These are phyloP conservation scores for Apophysomyces ossiformis DNA, from an alignment of 371 early-diverging fungal genomes.

Conservation along the genomic window DNA sequence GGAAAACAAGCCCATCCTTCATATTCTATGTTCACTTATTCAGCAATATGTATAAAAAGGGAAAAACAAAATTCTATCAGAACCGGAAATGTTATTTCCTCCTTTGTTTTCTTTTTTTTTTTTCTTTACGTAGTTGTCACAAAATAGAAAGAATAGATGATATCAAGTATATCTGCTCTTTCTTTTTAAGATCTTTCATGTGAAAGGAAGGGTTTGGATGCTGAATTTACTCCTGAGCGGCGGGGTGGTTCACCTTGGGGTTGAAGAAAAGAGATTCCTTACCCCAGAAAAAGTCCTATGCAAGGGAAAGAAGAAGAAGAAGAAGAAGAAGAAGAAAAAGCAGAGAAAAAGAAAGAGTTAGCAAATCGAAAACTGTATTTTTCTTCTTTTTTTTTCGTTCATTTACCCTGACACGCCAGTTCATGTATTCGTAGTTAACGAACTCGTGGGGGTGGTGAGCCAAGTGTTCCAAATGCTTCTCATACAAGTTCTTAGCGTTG, in stretches of 20 bases:
- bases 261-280: constrained; percentile 56
- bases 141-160: constrained; percentile 8
- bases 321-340: too few species aligned
- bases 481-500: constrained; percentile 52
- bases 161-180: neutral
- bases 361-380: neutral
- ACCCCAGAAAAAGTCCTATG: constrained; percentile 55
- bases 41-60: constrained; percentile 7
- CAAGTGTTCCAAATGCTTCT: constrained; percentile 43
- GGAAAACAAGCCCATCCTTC: neutral
- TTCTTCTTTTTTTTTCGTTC: too few species aligned
- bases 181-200: constrained; percentile 3
- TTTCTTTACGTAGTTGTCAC: neutral
- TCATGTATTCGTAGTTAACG: constrained; percentile 52
- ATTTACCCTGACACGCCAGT: constrained; percentile 41
- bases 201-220: constrained; percentile 1
- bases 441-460: constrained; percentile 48
- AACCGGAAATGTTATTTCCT: constrained; percentile 2
- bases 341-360: constrained; percentile 4
- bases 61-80: constrained; percentile 2
- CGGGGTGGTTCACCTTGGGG: constrained; percentile 54
- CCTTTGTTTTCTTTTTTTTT: neutral
- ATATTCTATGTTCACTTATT: neutral
- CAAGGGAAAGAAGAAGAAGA: too few species aligned
- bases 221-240: constrained; percentile 25